Evolutionary conservation across 176 grass and related monocot species (phyloP).

Genomic region (Oryza glumipatula): DNA sequence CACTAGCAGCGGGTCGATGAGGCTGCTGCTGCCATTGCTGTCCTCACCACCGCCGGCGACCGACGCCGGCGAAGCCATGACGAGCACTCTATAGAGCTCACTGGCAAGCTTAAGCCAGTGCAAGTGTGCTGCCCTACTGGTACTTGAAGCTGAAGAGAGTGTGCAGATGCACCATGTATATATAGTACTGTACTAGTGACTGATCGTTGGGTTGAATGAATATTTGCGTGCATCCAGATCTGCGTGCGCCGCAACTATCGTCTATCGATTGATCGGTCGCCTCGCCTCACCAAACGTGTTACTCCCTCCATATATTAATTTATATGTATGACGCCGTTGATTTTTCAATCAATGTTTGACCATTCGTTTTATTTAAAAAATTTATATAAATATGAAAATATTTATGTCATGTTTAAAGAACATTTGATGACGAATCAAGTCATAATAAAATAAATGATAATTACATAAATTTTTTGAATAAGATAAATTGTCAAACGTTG

Average conservation of each 20-base stretch:
- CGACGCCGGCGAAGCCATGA: slow-evolving; percentile 25
- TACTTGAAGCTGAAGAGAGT: background rate
- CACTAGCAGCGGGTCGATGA: slow-evolving; percentile 34
- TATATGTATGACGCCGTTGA: too few species aligned
- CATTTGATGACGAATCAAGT: too few species aligned
- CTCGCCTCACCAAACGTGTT: background rate
- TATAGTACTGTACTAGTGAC: background rate
- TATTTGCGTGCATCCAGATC: background rate
- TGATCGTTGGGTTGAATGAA: background rate
- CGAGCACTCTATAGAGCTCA: background rate
- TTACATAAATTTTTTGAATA: too few species aligned
- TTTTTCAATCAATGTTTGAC: too few species aligned
- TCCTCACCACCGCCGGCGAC: background rate
- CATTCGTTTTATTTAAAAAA: too few species aligned
- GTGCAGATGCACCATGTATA: background rate
- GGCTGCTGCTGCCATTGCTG: background rate
- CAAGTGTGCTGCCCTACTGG: background rate
- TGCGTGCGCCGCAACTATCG: background rate
- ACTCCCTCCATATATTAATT: too few species aligned
- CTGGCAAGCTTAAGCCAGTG: background rate
- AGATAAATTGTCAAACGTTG: too few species aligned
- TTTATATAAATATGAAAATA: too few species aligned
- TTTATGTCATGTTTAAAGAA: too few species aligned
- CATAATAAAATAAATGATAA: too few species aligned
- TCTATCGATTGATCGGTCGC: background rate